Conservation (phyloP, 2,329 filamentous ascomycete genomes). For the Cercospora zeina region DNA sequence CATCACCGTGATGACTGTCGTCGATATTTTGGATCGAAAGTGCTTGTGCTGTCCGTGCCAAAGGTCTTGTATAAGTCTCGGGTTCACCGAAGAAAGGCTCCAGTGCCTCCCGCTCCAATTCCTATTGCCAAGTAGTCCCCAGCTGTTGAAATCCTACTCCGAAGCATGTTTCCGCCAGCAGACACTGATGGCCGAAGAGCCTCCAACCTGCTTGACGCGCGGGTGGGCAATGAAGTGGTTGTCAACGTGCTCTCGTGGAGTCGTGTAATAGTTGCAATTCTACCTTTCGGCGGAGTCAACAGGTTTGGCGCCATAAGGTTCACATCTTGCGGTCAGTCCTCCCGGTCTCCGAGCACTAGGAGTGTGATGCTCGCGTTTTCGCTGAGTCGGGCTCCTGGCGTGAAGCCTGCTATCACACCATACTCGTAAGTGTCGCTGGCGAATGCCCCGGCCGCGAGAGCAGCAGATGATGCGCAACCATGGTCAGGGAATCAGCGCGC, state of each 20-base stretch:
- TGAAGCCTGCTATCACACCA: too few species aligned
- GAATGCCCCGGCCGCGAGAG: background rate
- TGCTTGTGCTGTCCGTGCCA: slow-evolving; percentile 3
- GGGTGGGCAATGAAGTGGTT: slow-evolving; percentile 18
- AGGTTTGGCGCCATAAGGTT: slow-evolving; percentile 8
- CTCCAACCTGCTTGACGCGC: slow-evolving; percentile 22
- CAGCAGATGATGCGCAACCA: background rate
- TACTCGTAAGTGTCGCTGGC: slow-evolving; percentile 11
- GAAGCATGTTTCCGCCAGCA: slow-evolving; percentile 26
- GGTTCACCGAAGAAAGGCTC: slow-evolving; percentile 24
- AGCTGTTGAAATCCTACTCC: slow-evolving; percentile 36
- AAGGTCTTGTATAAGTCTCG: slow-evolving; percentile 16
- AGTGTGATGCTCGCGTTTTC: slow-evolving; percentile 30
- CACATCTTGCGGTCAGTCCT: slow-evolving; percentile 15
- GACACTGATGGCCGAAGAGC: slow-evolving; percentile 31
- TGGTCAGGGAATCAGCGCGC: background rate
- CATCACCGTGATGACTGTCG: slow-evolving; percentile 36
- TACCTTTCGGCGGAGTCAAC: background rate
- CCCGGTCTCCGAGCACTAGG: slow-evolving; percentile 38
- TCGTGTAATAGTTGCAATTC: slow-evolving; percentile 12
- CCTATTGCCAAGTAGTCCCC: slow-evolving; percentile 36
- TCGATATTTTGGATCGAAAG: slow-evolving; percentile 27
- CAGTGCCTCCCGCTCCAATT: slow-evolving; percentile 42
- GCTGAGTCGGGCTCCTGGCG: slow-evolving; percentile 30
- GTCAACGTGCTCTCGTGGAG: slow-evolving; percentile 10